Base-by-base conservation (phyloP, 805 yeast genomes). In the Starmerella asiatica region DNA sequence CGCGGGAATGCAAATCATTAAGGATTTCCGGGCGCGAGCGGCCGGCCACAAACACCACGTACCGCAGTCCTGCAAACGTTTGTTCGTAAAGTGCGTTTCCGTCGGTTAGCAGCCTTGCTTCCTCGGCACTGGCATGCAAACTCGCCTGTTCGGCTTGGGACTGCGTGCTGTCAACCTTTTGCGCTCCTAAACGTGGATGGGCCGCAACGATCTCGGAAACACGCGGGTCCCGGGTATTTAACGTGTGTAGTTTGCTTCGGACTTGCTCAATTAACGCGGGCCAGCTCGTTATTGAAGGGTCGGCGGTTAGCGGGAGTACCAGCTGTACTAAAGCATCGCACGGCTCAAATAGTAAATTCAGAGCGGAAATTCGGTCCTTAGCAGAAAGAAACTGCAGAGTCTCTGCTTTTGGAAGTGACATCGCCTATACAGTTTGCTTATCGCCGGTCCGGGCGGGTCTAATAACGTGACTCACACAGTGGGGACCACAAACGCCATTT, bases 31-130 rank as follows among this genome's bases (percentile, higher is more conserved):
- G 64, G 44, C 93, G 66, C 2, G 75, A 56, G 47, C 94, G 64
- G 1, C 94, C 94, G 59, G 83, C 82, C 14, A 85, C 96, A 58
- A 86, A 85, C 6, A 82, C 84, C 9, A 85, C 94, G 56, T 81
- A 85, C 33, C 85, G 65, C 39, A 86, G 68, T 1, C 94, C 80
- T 9, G 77, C 79, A 49, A 75, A 78, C 29, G 55, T 59, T 20
- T 52, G 48, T 55, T 84, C 94, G 57, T 85, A 85, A 34, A 50
- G 49, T 0, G 63, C 65, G 54, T 84, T 84, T 48, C 79, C 59
- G 12, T 63, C 55, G 2, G 59, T 58, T 38, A 86, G 66, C 49
- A 62, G 63, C 21, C 52, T 54, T 1, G 75, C 68, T 45, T 76
- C 75, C 41, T 69, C 66, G 21, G 64, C 69, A 8, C 68, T 54